phyloP scores from a whole-genome alignment of 2,329 filamentous ascomycete genomes.

The Malbranchea zuffiana region DNA sequence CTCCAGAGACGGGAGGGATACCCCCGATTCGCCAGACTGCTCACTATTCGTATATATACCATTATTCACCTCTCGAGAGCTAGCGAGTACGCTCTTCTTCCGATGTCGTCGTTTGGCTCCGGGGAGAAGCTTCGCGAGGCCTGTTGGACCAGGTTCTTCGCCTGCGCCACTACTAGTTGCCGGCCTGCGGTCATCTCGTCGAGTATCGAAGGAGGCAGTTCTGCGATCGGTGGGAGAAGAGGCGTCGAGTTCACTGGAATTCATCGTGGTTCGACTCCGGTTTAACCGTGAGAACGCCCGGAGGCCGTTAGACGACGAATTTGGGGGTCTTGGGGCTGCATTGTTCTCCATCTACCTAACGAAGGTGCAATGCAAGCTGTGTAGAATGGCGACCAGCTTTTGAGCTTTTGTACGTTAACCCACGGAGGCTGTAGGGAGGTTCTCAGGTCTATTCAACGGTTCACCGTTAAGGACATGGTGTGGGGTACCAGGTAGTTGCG shows the following conservation, averaged over 20 bases:
- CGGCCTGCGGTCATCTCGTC: too few species aligned
- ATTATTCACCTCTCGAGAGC: not conserved
- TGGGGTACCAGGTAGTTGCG: too few species aligned
- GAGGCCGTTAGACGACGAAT: slow-evolving; percentile 25
- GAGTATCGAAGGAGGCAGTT: slow-evolving; percentile 29
- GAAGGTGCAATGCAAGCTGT: too few species aligned
- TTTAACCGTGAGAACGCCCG: slow-evolving; percentile 26
- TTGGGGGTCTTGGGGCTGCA: slow-evolving; percentile 20
- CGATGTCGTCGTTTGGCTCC: slow-evolving; percentile 29
- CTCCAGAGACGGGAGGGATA: slow-evolving; percentile 8
- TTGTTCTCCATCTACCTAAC: slow-evolving; percentile 29
- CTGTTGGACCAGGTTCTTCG: slow-evolving; percentile 31
- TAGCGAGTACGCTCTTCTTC: slow-evolving; percentile 28
- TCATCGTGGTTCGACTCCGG: slow-evolving; percentile 29
- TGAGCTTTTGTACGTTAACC: too few species aligned
- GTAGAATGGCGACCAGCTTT: too few species aligned
- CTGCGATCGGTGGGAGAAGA: slow-evolving; percentile 20
- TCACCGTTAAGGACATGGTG: too few species aligned
- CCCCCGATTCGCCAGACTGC: slow-evolving; percentile 7
- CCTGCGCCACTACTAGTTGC: slow-evolving; percentile 29
- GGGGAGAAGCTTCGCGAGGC: slow-evolving; percentile 44
- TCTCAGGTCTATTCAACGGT: too few species aligned
- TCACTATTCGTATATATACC: slow-evolving; percentile 7
- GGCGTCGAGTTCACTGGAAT: slow-evolving; percentile 26
- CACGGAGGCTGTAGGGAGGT: too few species aligned